These are phyloP conservation scores for Septoria linicola DNA, from an alignment of 2,329 filamentous ascomycete genomes.

Conservation along the genomic window DNA sequence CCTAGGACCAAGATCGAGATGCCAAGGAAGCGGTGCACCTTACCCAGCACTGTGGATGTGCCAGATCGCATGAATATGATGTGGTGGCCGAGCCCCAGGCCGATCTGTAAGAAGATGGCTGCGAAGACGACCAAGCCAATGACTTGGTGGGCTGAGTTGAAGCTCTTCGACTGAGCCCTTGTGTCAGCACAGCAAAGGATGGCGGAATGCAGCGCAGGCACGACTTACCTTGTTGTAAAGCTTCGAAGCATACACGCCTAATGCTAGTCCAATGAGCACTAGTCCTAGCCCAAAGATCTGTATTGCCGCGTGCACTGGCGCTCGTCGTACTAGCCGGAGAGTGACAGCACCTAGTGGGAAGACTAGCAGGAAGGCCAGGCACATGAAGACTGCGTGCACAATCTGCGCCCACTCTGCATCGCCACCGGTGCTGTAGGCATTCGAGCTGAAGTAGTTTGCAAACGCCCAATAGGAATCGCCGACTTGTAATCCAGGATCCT, in stretches of 20 bases:
- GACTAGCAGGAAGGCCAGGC: conserved; percentile 39
- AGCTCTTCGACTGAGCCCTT: conserved; percentile 41
- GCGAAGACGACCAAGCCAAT: conserved; percentile 45
- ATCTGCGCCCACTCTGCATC: conserved; percentile 23
- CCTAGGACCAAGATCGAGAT: conserved; percentile 55
- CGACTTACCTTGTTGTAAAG: conserved; percentile 43
- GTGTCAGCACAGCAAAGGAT: conserved; percentile 8
- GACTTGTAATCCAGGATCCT: conserved; percentile 26
- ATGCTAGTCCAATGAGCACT: conserved; percentile 40
- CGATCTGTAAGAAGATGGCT: conserved; percentile 39
- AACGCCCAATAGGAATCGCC: conserved; percentile 29
- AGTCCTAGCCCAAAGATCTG: conserved; percentile 42
- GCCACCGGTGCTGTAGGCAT: conserved; percentile 28
- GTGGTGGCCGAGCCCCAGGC: conserved; percentile 44
- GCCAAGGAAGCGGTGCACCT: conserved; percentile 59
- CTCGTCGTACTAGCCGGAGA: conserved; percentile 42
- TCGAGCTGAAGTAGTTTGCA: conserved; percentile 30
- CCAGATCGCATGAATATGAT: conserved; percentile 35
- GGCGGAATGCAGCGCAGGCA: neutral
- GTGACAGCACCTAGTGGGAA: conserved; percentile 40
- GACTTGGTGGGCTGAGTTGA: conserved; percentile 49
- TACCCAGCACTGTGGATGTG: conserved; percentile 46
- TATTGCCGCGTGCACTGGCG: conserved; percentile 44
- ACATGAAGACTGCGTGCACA: conserved; percentile 39
- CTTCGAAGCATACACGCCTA: conserved; percentile 45